Base-by-base conservation (phyloP, 208 protist species). In the Porcisia hertigi region DNA sequence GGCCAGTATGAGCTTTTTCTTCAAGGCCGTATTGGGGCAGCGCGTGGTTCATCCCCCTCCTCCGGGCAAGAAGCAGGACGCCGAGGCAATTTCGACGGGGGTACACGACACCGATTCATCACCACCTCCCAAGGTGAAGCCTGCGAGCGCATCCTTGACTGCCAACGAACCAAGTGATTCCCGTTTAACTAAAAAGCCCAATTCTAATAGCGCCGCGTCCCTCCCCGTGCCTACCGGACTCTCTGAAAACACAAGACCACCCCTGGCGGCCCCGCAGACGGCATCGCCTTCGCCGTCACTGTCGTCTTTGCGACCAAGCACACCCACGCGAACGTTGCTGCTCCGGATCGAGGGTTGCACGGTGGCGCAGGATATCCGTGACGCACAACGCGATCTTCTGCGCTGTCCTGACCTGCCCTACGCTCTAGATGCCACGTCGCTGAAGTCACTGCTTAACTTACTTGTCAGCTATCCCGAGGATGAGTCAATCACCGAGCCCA, bases 291-390 rank as follows among this genome's bases (percentile, higher is more conserved):
- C 30, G 14, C 49, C 67, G 23, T 53, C 71, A 36, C 25, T 30
- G 52, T 64, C 47, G 39, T 52, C 55, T 9, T 71, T 41, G 52
- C 54, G 67, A n/a, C 71, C 75, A 8, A 83, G 69, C 18, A 78
- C 83, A 9, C 79, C 84, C 3, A 85, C 87, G 18, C 82, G 79
- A 20, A 95, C 87, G 59, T 79, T 96, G 6, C 79, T 96, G n/a
- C 69, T 92, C 16, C 92, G 92, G 39, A 75, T 94, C 30, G 75
- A 94, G 49, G 89, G 88, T 2, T 96, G 92, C 80, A 88, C 82
- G 30, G 86, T 96, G n/a, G 78, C 85, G 39, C 92, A 96, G 75
- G 92, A 96, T 79, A 79, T 89, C 36, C 90, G 92, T 59, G 90
- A 96, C 34, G 90, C 92, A 9, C 73, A 95, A 57, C 81, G 73